phyloP scores from a whole-genome alignment of 2,329 filamentous ascomycete genomes.

The Teratosphaeria gauchensis region DNA sequence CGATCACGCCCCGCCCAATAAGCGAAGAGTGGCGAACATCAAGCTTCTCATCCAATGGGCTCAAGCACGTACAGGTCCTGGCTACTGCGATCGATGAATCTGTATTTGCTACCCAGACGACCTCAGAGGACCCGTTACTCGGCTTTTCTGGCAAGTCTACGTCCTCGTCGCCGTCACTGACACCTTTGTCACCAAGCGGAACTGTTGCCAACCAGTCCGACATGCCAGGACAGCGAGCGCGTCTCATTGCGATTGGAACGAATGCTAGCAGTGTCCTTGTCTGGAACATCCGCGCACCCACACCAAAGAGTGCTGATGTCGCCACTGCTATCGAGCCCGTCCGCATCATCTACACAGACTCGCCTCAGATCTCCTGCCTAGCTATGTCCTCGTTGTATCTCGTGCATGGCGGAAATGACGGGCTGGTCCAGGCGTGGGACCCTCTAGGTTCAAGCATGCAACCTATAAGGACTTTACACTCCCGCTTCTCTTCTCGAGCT shows the following conservation, averaged over 20 bases:
- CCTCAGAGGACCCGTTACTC: constrained; percentile 68
- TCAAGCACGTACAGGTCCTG: constrained; percentile 54
- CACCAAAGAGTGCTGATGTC: constrained; percentile 44
- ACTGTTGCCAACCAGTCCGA: constrained; percentile 40
- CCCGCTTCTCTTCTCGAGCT: constrained; percentile 70
- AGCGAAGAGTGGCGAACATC: constrained; percentile 60
- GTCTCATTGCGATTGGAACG: constrained; percentile 74
- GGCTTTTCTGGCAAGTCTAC: constrained; percentile 46
- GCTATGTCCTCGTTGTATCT: constrained; percentile 78
- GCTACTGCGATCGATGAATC: constrained; percentile 66
- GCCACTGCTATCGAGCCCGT: constrained; percentile 57
- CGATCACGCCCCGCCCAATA: constrained; percentile 19
- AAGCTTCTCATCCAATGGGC: constrained; percentile 50
- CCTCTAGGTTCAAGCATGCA: constrained; percentile 70
- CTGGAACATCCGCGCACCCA: constrained; percentile 70
- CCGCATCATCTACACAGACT: constrained; percentile 81
- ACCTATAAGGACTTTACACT: constrained; percentile 78
- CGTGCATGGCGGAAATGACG: constrained; percentile 88
- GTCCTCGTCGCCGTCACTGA: constrained; percentile 44
- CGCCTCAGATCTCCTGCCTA: constrained; percentile 73
- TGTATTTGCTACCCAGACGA: constrained; percentile 57
- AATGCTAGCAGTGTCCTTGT: constrained; percentile 64
- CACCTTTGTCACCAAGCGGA: constrained; percentile 40
- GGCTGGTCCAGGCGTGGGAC: constrained; percentile 93
- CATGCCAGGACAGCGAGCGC: constrained; percentile 74